Base-by-base conservation (phyloP, 495 filamentous ascomycete genomes). In the Neurospora hispaniola region DNA sequence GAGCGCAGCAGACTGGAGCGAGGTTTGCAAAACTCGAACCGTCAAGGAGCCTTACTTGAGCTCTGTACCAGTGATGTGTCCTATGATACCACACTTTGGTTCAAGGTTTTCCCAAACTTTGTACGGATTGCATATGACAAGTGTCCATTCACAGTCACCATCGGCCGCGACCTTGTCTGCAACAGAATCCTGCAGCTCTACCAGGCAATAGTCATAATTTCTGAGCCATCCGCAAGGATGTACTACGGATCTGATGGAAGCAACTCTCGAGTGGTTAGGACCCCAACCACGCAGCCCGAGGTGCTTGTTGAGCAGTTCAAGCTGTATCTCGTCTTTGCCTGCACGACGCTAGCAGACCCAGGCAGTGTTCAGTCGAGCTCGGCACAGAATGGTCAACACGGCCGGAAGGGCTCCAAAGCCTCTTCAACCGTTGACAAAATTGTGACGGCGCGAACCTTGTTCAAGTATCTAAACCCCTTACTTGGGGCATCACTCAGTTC, bases 261-360 rank as follows among this genome's bases (percentile, higher is more conserved):
- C 71, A 83, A 80, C 46, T 81, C 84, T 16, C 79, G 86, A 27
- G 79, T 84, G n/a, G 83, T 81, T 39, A 83, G 87, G 69, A 89
- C 78, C 59, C 91, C 90, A 41, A 92, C 91, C 5, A 91, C 93
- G 38, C 90, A 94, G 10, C 92, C 94, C 3, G 94, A 97, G 70
- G 89, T 96, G 46, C 84, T 99, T 71, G 88, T 98, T 73, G 96
- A 98, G 78, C 96, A 99, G 80, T 99, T 95, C 95, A 98, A 97
- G 81, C 84, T 98, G n/a, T 98, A 98, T 79, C 86, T 99, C 54
- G 92, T 97, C 62, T 97, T 98, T 82, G 96, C 96, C 7, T 99
- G 96, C 79, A 97, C 94, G 10, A 99, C 96, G 0, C 85, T 99
- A 39, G 94, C 91, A 40, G 95, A 94, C 73, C 89, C 93, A 20